These are phyloP conservation scores for Rhynchosporium agropyri DNA, from an alignment of 2,329 filamentous ascomycete species.

Conservation along the genomic window DNA sequence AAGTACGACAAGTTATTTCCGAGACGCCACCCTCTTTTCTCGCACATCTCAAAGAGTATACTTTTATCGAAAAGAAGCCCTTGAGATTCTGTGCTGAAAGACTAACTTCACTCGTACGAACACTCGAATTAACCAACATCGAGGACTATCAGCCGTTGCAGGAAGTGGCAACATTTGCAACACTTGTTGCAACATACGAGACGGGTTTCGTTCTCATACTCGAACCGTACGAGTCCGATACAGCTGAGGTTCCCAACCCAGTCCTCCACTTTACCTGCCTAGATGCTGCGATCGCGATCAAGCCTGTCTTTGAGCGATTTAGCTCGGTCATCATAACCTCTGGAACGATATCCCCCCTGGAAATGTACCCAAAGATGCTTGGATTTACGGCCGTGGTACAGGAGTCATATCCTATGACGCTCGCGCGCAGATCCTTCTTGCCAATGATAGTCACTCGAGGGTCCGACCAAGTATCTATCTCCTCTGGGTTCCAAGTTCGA, in stretches of 20 bases:
- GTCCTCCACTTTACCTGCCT: conserved; percentile 97
- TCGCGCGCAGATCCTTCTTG: conserved; percentile 91
- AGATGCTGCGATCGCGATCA: conserved; percentile 96
- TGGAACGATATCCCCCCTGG: conserved; percentile 91
- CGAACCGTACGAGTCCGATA: conserved; percentile 96
- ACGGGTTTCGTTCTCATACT: conserved; percentile 94
- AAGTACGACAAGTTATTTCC: conserved; percentile 94
- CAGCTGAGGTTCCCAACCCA: conserved; percentile 92
- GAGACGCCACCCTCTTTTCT: conserved; percentile 95
- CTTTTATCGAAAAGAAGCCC: conserved; percentile 97
- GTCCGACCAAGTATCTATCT: conserved; percentile 90
- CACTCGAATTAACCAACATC: conserved; percentile 93
- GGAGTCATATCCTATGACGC: conserved; percentile 96
- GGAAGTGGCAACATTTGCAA: conserved; percentile 97
- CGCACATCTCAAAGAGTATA: conserved; percentile 89
- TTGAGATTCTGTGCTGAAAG: conserved; percentile 93
- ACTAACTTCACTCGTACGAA: conserved; percentile 89
- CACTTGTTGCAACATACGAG: conserved; percentile 93
- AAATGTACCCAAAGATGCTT: conserved; percentile 99
- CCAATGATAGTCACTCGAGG: conserved; percentile 97
- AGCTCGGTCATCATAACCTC: conserved; percentile 98
- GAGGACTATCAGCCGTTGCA: conserved; percentile 97
- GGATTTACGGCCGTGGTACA: conserved; percentile 90
- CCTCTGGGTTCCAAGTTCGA: conserved; percentile 90
- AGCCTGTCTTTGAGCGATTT: conserved; percentile 95